Conservation (phyloP, 805 yeast species). For the Cyberlindnera veronae region DNA sequence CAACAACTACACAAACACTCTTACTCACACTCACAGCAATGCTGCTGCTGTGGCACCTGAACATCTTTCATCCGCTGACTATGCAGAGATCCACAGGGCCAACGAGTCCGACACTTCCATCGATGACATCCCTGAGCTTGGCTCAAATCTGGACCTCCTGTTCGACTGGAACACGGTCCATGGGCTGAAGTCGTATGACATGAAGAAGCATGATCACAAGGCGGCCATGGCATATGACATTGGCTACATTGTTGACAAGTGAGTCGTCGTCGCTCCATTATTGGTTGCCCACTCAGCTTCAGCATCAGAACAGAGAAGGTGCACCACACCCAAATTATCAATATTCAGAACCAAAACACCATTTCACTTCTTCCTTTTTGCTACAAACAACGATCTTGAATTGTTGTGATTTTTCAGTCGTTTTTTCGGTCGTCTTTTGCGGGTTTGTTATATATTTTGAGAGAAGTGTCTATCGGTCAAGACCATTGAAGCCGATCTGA, state of each 20-base stretch:
- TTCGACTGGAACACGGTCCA: conserved; percentile 16
- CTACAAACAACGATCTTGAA: no score
- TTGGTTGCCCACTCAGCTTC: no score
- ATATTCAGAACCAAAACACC: not conserved
- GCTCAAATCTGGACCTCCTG: conserved; percentile 12
- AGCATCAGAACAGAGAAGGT: not conserved
- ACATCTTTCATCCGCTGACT: not conserved
- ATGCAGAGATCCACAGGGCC: not conserved
- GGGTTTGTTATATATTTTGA: no score
- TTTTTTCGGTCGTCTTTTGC: no score
- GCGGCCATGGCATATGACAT: conserved; percentile 5
- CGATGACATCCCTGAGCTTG: conserved; percentile 17
- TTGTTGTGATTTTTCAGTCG: not conserved
- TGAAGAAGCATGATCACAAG: conserved; percentile 1
- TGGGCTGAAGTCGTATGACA: conserved; percentile 1
- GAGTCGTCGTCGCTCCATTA: no score
- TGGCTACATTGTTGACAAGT: conserved; percentile 5
- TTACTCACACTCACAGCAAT: conserved; percentile 1
- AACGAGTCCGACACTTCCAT: conserved; percentile 14
- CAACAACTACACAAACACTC: conserved; percentile 5
- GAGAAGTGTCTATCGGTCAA: no score
- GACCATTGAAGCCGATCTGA: not conserved
- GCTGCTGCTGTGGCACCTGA: conserved; percentile 2
- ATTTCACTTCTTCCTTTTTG: not conserved
- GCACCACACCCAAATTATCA: not conserved